Conservation (phyloP, 805 yeast species). For the Wickerhamiella allomyrinae region DNA sequence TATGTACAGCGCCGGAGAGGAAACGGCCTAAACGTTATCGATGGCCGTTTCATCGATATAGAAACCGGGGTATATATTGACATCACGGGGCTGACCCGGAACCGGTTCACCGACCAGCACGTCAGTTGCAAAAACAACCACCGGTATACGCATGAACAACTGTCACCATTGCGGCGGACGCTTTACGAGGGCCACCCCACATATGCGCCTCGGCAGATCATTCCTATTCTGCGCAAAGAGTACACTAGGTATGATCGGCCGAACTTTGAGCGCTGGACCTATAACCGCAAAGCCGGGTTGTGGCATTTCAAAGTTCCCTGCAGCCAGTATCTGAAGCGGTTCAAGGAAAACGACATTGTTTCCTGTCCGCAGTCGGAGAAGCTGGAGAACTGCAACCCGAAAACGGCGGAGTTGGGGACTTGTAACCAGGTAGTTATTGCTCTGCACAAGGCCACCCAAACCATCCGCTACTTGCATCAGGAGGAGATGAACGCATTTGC, state of each 20-base stretch:
- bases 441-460: neutral
- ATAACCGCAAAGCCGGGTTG: constrained; percentile 6
- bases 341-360: neutral
- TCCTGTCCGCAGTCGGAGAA: neutral
- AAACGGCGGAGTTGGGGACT: neutral
- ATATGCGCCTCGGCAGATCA: constrained; percentile 31
- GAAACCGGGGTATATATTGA: constrained; percentile 47
- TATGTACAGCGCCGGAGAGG: constrained; percentile 35
- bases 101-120: constrained; percentile 11
- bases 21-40: constrained; percentile 37
- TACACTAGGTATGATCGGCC: constrained; percentile 19
- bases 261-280: constrained; percentile 16
- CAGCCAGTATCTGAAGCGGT: neutral
- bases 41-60: constrained; percentile 46
- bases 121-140: constrained; percentile 45
- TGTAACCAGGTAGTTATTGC: neutral
- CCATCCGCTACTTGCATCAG: neutral
- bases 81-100: constrained; percentile 35
- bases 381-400: neutral
- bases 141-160: constrained; percentile 33
- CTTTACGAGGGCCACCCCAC: constrained; percentile 44
- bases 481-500: neutral
- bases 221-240: constrained; percentile 27
- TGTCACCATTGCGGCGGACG: constrained; percentile 40
- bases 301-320: constrained; percentile 9